Evolutionary conservation across 306 rosid genomes (phyloP), one percentile per base, ranked within the genome.

Genomic region (Senna tora): DNA sequence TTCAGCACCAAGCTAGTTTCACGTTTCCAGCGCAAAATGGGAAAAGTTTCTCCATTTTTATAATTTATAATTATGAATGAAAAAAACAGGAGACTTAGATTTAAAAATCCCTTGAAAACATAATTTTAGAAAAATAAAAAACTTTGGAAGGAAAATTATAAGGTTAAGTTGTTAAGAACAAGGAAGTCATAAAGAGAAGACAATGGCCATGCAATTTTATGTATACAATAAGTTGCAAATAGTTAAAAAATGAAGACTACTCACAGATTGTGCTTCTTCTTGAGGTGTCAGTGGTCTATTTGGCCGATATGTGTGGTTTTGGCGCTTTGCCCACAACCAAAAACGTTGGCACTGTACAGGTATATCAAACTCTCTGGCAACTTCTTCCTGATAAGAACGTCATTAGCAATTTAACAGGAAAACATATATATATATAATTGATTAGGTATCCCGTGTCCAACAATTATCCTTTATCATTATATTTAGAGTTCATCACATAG

Each of bases 241-340:
- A 0, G 47, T 46, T 6, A 16, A 34, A 16, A n/a, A 60, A 2
- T 34, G 46, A 60, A 60, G 50, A 51, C 56, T 59, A 55, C 78
- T 75, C 86, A 93, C 98, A 39, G 97, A 69, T 83, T 90, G 98
- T 53, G 82, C 45, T 88, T 93, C 98, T 72, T 93, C 98, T 70
- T 84, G 92, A 5, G 78, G 79, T 56, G 85, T 79, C 82, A 93
- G 68, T 28, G 91, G 91, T 50, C 96, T 87, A 78, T 82, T 87
- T 45, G 93, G 98, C 45, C 98, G 87, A 71, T 85, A 93, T 16
- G 98, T 90, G 75, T 90, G 91, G 78, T 93, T 93, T 82, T 88
- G 96, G 57, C 98, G 85, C 84, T 90, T 93, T 13, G 98, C 98
- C 98, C 98, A 93, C 76, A 93, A 60, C 98, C 98, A 93, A 77